phyloP scores from a whole-genome alignment of 176 grass and related monocot genomes.

The Pontederia crassipes region DNA sequence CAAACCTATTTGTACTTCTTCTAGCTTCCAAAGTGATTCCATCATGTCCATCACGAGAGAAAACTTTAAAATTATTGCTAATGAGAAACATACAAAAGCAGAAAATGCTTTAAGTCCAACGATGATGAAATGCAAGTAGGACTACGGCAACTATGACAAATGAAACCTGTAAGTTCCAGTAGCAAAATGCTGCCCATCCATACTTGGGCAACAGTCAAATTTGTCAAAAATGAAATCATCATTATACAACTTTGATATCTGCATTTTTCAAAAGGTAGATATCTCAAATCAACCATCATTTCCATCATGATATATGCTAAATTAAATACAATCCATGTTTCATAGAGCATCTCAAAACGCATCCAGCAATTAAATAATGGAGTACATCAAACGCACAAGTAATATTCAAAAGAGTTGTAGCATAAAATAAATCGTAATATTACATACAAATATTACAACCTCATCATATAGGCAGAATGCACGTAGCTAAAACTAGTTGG shows the following conservation, averaged over 20 bases:
- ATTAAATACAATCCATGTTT: too few species aligned
- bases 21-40: conserved; percentile 17
- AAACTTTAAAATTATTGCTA: conserved; percentile 24
- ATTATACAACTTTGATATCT: conserved; percentile 19
- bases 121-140: not conserved
- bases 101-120: not conserved
- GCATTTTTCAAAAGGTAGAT: conserved; percentile 7
- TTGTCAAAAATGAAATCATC: conserved; percentile 24
- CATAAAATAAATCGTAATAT: too few species aligned
- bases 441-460: too few species aligned
- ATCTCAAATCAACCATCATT: not conserved
- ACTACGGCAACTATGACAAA: not conserved
- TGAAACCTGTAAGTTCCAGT: conserved; percentile 20
- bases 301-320: too few species aligned
- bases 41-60: conserved; percentile 9
- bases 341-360: too few species aligned
- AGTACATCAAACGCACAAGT: too few species aligned
- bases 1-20: conserved; percentile 19
- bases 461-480: too few species aligned
- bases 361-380: too few species aligned
- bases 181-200: conserved; percentile 9
- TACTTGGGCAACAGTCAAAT: conserved; percentile 20
- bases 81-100: not conserved
- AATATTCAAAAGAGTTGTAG: too few species aligned
- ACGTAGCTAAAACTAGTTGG: too few species aligned